Base-by-base conservation (phyloP, 1,284 basidiomycete genomes). In the Microbotryomycetes sp. region DNA sequence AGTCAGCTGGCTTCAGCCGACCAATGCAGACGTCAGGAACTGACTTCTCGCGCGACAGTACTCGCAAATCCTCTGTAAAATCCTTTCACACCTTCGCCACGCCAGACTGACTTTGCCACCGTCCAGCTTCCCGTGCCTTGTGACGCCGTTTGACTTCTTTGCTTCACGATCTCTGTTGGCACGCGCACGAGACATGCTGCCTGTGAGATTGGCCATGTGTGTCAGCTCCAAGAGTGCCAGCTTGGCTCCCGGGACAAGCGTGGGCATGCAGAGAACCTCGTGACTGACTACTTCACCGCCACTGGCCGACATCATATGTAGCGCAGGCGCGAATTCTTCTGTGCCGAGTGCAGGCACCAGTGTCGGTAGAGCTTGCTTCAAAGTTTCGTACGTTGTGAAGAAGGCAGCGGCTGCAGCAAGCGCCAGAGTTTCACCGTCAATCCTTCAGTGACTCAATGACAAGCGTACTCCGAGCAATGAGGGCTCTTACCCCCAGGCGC, bases 161-260 rank as follows among this genome's bases (percentile, higher is more conserved):
- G 89, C 75, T 96, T 96, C 76, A 96, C 86, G 30, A 96, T 86
- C 75, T 97, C 92, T 1, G 92, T 94, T 0, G 93, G 93, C 0
- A 97, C 93, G 47, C 92, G 86, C 50, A 97, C 84, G 53, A 96
- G 79, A 74, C 93, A 97, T 30, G 93, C 93, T 42, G 88, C 84
- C 88, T 92, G 74, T 4, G 12, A 47, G 9, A 42, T 36, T 22
- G 12, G 6, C 42, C 26, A 32, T 48, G 31, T 12, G 25, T n/a
- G 19, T 22, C 28, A 7, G 22, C 26, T 19, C 28, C 12, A 6
- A 32, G 15, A 12, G 23, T 26, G 45, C 47, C 6, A 14, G 31
- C 26, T 12, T 22, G 14, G 51, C 19, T 15, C 23, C 14, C 15
- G 19, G 12, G 26, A 7, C 25, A 28, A 30, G 15, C 31, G 51